Evolutionary conservation across 768 basidiomycete genomes (phyloP).

Genomic region (Plicaturopsis crispa): DNA sequence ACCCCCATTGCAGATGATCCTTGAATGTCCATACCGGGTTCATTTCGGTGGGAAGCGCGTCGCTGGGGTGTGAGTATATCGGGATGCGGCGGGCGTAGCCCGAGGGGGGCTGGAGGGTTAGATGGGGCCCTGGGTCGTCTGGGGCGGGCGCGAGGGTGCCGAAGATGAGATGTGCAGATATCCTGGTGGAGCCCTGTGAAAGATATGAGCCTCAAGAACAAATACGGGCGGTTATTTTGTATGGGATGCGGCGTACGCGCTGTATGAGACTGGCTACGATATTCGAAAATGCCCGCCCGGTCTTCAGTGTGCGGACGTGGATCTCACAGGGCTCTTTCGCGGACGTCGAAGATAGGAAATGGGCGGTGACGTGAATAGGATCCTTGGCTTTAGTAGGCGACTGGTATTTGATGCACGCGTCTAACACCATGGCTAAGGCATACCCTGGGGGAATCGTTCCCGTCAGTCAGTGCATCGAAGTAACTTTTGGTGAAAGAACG

Average conservation of each 20-base stretch:
- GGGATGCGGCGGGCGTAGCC: constrained; percentile 55
- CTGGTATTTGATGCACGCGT: constrained; percentile 49
- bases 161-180: constrained; percentile 51
- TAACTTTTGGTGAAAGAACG: constrained; percentile 1
- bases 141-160: constrained; percentile 32
- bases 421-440: constrained; percentile 43
- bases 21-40: constrained; percentile 27
- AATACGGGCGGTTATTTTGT: too few species aligned
- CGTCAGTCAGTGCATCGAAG: too few species aligned
- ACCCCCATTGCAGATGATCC: constrained; percentile 24
- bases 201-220: too few species aligned
- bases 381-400: constrained; percentile 39
- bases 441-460: constrained; percentile 57
- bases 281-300: constrained; percentile 47
- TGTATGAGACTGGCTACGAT: constrained; percentile 54
- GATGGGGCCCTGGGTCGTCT: too few species aligned
- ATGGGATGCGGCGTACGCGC: too few species aligned
- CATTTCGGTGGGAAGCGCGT: constrained; percentile 17
- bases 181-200: constrained; percentile 31
- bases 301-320: constrained; percentile 37
- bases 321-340: constrained; percentile 37
- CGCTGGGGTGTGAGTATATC: constrained; percentile 44
- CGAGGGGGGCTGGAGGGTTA: constrained; percentile 40
- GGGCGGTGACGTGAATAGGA: constrained; percentile 52
- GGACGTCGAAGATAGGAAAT: constrained; percentile 43